These are phyloP conservation scores for Huntiella decipiens DNA, from an alignment of 2,329 filamentous ascomycete genomes.

Conservation along the genomic window DNA sequence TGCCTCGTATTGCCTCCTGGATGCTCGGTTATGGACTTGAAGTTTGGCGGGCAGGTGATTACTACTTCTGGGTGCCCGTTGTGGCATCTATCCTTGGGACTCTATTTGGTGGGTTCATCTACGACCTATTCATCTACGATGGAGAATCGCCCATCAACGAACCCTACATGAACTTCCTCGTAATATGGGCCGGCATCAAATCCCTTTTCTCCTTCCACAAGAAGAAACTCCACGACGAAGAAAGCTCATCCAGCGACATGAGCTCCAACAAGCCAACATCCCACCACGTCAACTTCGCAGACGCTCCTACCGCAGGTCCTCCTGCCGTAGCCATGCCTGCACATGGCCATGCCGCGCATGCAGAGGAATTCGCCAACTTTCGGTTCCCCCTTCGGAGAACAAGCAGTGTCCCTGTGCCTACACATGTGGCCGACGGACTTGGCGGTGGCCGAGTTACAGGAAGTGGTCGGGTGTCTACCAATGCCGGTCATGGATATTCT, in stretches of 20 bases:
- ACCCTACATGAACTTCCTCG: constrained; percentile 40
- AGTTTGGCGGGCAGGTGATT: constrained; percentile 47
- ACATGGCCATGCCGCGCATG: not conserved
- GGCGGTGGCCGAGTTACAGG: not conserved
- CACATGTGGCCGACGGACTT: not conserved
- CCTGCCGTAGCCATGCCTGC: not conserved
- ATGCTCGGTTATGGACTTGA: constrained; percentile 48
- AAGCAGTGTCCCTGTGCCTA: not conserved
- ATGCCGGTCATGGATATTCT: not conserved
- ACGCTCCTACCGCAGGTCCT: not conserved
- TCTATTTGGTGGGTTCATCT: constrained; percentile 44
- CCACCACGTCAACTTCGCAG: not conserved
- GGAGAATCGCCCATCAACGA: constrained; percentile 53
- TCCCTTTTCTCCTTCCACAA: not conserved
- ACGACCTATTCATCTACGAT: constrained; percentile 50
- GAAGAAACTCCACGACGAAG: not conserved
- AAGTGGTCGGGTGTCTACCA: not conserved
- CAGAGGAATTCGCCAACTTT: not conserved
- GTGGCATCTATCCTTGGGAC: constrained; percentile 49
- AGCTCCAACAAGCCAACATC: not conserved
- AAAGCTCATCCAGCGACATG: not conserved
- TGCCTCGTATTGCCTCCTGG: constrained; percentile 46
- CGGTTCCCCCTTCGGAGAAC: not conserved
- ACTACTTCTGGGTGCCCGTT: constrained; percentile 65
- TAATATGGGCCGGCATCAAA: not conserved